Base-by-base conservation (phyloP, 2,329 filamentous ascomycete species). In the Colletotrichum sp. region DNA sequence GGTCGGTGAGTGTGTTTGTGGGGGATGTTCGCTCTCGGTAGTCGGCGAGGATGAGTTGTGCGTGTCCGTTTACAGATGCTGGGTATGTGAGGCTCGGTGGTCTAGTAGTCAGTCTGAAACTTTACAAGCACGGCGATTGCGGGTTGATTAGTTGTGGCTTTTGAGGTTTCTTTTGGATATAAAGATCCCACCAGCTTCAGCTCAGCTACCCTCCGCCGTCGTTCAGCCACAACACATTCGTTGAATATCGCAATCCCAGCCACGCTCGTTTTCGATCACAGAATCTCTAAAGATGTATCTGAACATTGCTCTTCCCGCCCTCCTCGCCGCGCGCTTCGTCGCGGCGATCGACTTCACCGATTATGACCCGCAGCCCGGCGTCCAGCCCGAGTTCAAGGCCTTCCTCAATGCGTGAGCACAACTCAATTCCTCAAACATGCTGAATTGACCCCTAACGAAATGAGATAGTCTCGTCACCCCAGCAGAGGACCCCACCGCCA, bases 401-500 rank as follows among this genome's bases (percentile, higher is more conserved):
- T 65, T 73, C 5, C 70, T 73, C 49, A 59, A 52, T 9, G 70
- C 72, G 72, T 66, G 10, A 52, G 67, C 18, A 26, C 1, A 26
- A 4, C 10, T 15, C 65, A 57, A 8, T 9, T 1, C 4, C 10
- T 34, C 32, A 32, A 16, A 26, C 13, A 15, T 18, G 7, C 6
- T 4, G 4, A n/a, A 24, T 44, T 59, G 16, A 12, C 32, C 0
- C 5, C 6, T 13, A 21, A 32, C 7, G 2, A 18, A 72, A 55
- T 2, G 18, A 21, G 1, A 16, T 10, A 75, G 72, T 16, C 62
- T 75, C 8, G 72, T 75, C 16, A 75, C 72, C 1, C 72, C 62
- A 2, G 72, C 72, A 15, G 72, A 75, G 30, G 62, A 75, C 18
- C 72, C 72, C 36, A 72, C 68, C 18, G 72, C 72, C 36, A 75